Conservation (phyloP, 2,329 filamentous ascomycete genomes). For the Spiromastix sp. region DNA sequence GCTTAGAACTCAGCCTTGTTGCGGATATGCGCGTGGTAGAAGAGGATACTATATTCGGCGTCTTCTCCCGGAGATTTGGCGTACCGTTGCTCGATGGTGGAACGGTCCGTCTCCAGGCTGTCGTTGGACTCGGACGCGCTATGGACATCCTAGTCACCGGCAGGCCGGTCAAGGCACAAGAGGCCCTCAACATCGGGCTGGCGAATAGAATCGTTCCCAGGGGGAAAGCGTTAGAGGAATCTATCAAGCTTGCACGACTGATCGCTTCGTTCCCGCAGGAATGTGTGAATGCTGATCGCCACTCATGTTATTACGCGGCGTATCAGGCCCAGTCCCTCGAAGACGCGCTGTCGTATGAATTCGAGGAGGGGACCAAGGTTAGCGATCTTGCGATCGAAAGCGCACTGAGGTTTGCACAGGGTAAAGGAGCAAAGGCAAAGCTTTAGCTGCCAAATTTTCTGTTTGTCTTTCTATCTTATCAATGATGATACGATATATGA, state of each 20-base stretch:
- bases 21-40: slow-evolving; percentile 46
- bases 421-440: slow-evolving; percentile 3
- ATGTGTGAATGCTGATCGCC: slow-evolving; percentile 43
- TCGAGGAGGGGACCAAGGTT: slow-evolving; percentile 33
- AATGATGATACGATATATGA: too few species aligned
- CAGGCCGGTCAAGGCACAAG: slow-evolving; percentile 36
- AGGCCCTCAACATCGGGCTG: slow-evolving; percentile 43
- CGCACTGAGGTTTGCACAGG: slow-evolving; percentile 7
- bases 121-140: slow-evolving; percentile 44
- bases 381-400: slow-evolving; percentile 19
- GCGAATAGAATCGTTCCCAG: slow-evolving; percentile 44
- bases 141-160: slow-evolving; percentile 50
- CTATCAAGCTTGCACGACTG: slow-evolving; percentile 36
- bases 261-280: slow-evolving; percentile 41
- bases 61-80: slow-evolving; percentile 46
- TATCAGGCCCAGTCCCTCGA: slow-evolving; percentile 40
- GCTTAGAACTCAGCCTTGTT: slow-evolving; percentile 43
- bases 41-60: slow-evolving; percentile 43
- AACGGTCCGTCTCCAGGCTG: slow-evolving; percentile 41
- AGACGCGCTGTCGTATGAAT: slow-evolving; percentile 42
- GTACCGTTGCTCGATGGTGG: slow-evolving; percentile 44
- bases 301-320: slow-evolving; percentile 39
- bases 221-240: slow-evolving; percentile 41
- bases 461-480: too few species aligned
- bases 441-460: background rate